Evolutionary conservation across 2,329 filamentous ascomycete genomes (phyloP), one percentile per base, ranked within the genome.

Genomic region (Lasiodiplodia theobromae): DNA sequence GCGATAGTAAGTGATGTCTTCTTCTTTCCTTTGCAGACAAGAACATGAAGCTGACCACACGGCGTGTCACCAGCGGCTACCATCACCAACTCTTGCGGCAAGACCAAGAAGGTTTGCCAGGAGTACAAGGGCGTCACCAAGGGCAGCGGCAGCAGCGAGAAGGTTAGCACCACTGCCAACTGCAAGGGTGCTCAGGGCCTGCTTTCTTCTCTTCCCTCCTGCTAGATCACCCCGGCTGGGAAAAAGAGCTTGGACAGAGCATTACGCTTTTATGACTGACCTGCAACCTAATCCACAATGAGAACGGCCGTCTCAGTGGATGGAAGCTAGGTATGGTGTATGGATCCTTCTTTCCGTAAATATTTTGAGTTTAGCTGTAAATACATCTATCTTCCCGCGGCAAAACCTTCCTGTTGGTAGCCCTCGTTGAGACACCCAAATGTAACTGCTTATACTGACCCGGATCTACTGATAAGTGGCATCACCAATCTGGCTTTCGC

Each of bases 21-120:
- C n/a, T 40, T 21, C 11, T 40, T 16, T 16, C 14, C 14, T 40
- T 10, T 40, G 12, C 14, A 14, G 38, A 44, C 4, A 8, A 21
- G 18, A 4, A 21, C 10, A 21, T 47, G 6, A 3, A 11, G 18
- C 44, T 47, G 8, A 47, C 10, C 44, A 47, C 44, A 11, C 18
- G 4, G 3, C 18, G 3, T 21, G n/a, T 18, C 44, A 47, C n/a
- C 52, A 57, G 54, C 79, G 0, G 82, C 81, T 63, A 79, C 73
- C 6, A 78, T 84, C 70, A 80, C 76, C 68, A 82, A 82, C 70
- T 79, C 79, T 11, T 79, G 78, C 57, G 67, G 54, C 16, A 73
- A 68, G 3, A 60, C 66, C 18, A 71, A 73, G 54, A 65, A 62
- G 7, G 73, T 75, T 18, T 75, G 74, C 71, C 54, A 63, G 34